Evolutionary conservation across 441 rosid genomes (phyloP).

Genomic region (Theobroma grandiflorum): DNA sequence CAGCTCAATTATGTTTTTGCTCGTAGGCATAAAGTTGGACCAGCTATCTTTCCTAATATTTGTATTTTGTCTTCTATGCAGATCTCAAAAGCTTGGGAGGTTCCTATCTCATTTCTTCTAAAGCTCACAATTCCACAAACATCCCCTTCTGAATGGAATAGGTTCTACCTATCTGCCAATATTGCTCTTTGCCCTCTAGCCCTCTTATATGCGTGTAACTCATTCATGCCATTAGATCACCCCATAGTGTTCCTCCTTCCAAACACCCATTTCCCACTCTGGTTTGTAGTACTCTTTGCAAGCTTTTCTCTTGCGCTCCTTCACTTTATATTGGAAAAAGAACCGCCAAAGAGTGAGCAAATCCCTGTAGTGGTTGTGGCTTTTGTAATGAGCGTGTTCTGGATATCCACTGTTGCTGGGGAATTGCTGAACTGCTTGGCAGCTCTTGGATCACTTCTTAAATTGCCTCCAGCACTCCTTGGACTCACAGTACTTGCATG

Average conservation of each 20-base stretch:
- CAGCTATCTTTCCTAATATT: background rate
- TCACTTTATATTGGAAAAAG: slow-evolving; percentile 77
- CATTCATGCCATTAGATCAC: slow-evolving; percentile 80
- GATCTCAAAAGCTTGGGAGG: slow-evolving; percentile 79
- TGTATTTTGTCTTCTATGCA: slow-evolving; percentile 41
- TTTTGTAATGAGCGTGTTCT: slow-evolving; percentile 90
- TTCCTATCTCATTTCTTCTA: slow-evolving; percentile 71
- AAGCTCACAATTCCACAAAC: slow-evolving; percentile 85
- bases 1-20: slow-evolving; percentile 6
- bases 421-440: slow-evolving; percentile 89
- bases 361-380: slow-evolving; percentile 66
- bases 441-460: slow-evolving; percentile 77
- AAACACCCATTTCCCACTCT: slow-evolving; percentile 74
- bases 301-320: slow-evolving; percentile 77
- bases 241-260: slow-evolving; percentile 82
- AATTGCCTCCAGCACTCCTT: slow-evolving; percentile 80
- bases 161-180: slow-evolving; percentile 79
- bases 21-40: background rate
- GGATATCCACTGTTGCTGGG: slow-evolving; percentile 94
- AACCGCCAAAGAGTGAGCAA: slow-evolving; percentile 89
- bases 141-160: slow-evolving; percentile 81
- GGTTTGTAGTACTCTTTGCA: slow-evolving; percentile 73
- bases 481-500: slow-evolving; percentile 96
- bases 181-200: slow-evolving; percentile 81
- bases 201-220: slow-evolving; percentile 77